Percentiles rank a stretch among this genome's conserved stretches.
Conservation (phyloP, 352 stramenopile genomes). For the Phytophthora tubulina region DNA sequence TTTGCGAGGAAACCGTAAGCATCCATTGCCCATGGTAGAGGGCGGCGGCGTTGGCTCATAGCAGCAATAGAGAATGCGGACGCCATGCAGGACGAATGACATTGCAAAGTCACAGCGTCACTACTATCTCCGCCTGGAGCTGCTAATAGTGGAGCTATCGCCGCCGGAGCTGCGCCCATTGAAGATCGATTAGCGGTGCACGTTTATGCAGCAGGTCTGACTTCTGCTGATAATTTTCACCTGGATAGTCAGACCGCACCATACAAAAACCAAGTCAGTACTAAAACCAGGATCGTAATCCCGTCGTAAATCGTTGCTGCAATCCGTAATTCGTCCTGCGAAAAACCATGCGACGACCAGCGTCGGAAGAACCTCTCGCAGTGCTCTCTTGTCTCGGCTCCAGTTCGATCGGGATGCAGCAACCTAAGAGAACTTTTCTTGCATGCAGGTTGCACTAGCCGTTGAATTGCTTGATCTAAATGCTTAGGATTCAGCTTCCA, state of each 20-base stretch:
- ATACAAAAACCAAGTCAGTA: slow-evolving; percentile 20
- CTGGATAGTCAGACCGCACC: slow-evolving; percentile 31
- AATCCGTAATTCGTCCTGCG: slow-evolving; percentile 25
- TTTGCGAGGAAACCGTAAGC: background rate
- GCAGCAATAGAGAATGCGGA: background rate
- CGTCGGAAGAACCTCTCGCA: slow-evolving; percentile 31
- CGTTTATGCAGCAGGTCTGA: slow-evolving; percentile 40
- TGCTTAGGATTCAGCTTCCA: no score
- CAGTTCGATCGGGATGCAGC: background rate
- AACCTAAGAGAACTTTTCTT: background rate
- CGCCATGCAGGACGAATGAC: no score
- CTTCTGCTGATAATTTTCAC: slow-evolving; percentile 36
- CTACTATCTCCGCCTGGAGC: no score
- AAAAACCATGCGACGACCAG: slow-evolving; percentile 17
- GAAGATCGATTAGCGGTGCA: slow-evolving; percentile 28
- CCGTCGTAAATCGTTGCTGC: slow-evolving; percentile 22
- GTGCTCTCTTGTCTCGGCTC: slow-evolving; percentile 20
- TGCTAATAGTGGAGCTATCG: background rate
- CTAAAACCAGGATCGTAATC: slow-evolving; percentile 23
- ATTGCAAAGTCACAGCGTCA: no score
- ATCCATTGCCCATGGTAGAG: background rate
- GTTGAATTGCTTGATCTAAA: background rate
- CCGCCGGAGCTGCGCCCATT: slow-evolving; percentile 19
- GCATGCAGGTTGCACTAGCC: background rate
- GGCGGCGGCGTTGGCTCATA: background rate